Base-by-base conservation (phyloP, 1,284 basidiomycete species). In the Ceratobasidium sp. region DNA sequence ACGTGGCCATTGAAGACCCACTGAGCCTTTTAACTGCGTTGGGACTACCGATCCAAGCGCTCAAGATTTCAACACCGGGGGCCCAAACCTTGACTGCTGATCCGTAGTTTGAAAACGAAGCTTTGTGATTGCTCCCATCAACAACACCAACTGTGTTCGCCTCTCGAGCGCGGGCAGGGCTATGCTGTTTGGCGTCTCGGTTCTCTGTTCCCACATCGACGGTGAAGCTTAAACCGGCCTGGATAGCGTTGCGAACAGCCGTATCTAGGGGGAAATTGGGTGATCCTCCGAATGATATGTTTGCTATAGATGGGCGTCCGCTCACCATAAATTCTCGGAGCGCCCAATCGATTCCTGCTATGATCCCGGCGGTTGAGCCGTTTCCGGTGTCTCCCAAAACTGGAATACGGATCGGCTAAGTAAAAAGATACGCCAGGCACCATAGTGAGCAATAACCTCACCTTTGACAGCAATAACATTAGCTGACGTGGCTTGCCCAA, bases 401-500 rank as follows among this genome's bases (percentile, higher is more conserved):
- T 61, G 18, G 43, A 23, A n/a, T 18, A 23, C 16, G 16, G 21
- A 8, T 28, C 9, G 7, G 26, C 21, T 16, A n/a, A 3, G 32
- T 41, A 50, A 43, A 18, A 26, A 21, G 14, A 26, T 38, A 43
- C 13, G n/a, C 41, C 18, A 14, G 7, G 8, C 14, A 6, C 13
- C 41, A n/a, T 6, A 35, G 9, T 35, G 14, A 52, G 35, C 26
- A 23, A 23, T 50, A 50, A 13, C 9, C 35, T 2, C 11, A 43
- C 38, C 26, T 87, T 99, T 99, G 84, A 99, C 96, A 63, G 98
- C 98, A 77, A 95, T 89, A 76, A 99, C 87, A 74, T 93, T 88
- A 58, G 96, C 96, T 77, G 88, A 88, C 89, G 98, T 99, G 73
- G 97, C 96, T 55, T 99, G 95, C 84, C 98, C 98, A 79, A 94